Evolutionary conservation across 2,329 filamentous ascomycete genomes (phyloP).

Genomic region (Penicillium sp.): DNA sequence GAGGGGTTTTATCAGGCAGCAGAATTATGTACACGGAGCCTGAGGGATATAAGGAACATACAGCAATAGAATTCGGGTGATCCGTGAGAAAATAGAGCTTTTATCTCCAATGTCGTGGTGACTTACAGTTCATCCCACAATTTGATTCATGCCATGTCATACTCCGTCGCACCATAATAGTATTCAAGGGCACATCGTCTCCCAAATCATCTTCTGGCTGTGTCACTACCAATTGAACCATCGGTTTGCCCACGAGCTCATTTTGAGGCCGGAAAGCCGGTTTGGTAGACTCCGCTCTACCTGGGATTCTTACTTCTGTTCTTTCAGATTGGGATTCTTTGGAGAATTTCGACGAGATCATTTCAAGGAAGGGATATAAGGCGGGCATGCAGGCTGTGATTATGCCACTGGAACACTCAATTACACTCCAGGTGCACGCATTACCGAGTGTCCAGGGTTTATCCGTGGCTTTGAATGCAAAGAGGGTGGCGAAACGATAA

Average conservation of each 20-base stretch:
- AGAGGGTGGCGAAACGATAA: conserved; percentile 52
- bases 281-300: not conserved
- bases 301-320: not conserved
- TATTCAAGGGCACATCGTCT: conserved; percentile 15
- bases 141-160: conserved; percentile 15
- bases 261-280: conserved; percentile 2
- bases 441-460: conserved; percentile 51
- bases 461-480: conserved; percentile 44
- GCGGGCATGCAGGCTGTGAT: conserved; percentile 26
- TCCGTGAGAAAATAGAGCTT: not conserved
- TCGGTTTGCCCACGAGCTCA: conserved; percentile 4
- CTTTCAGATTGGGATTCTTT: not conserved
- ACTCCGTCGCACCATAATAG: conserved; percentile 12
- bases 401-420: conserved; percentile 47
- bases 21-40: no score
- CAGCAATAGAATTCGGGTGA: not conserved
- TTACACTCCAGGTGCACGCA: conserved; percentile 50
- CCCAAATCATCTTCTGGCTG: conserved; percentile 3
- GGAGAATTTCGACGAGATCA: not conserved
- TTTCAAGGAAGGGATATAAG: conserved; percentile 15
- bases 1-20: no score
- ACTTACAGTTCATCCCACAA: not conserved
- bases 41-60: not conserved
- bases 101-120: not conserved
- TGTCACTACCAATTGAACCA: conserved; percentile 2